Base-by-base conservation (phyloP, 2,329 filamentous ascomycete species). In the Phaeophleospora eucalypticola region DNA sequence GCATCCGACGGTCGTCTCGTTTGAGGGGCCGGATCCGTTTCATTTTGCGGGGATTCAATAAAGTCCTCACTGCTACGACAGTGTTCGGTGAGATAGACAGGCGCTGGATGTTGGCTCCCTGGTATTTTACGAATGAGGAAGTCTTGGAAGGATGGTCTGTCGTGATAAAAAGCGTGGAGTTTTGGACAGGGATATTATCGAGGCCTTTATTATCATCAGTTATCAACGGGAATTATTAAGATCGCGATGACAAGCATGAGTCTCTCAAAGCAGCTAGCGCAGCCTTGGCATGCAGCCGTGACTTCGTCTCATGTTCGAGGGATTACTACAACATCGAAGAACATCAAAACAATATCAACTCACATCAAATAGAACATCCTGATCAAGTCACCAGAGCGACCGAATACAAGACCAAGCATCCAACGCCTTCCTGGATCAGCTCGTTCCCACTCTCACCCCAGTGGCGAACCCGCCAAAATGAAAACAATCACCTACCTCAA, bases 401-500 rank as follows among this genome's bases (percentile, higher is more conserved):
- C 6, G 7, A 6, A 7, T 12, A 7, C 24, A 29, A 29, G 24
- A 29, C 6, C 24, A 29, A n/a, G n/a, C n/a, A n/a, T n/a, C 24
- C 24, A 29, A 12, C 24, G 6, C 24, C 24, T 7, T 29, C 24
- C 12, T 29, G 24, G 12, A 29, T 29, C 24, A 29, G 12, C 7
- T 7, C 7, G 12, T 12, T 29, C 24, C 24, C 24, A 29, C 24
- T 12, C 12, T 29, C 24, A 29, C 12, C 24, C 12, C 7, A 12
- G 24, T 29, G 24, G 24, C 24, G 12, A 29, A 37, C 17, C 18
- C 36, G n/a, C 16, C 63, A 68, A 42, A 41, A 77, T 76, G 74
- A 67, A 62, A 51, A 70, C 72, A 41, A 65, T 66, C 51, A 73
- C 72, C 37, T 80, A 74, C 69, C 54, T 80, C 51, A 93, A 93